Evolutionary conservation across 1,139 yeast genomes (phyloP).

Genomic region (Entelexis paramagnoliae): DNA sequence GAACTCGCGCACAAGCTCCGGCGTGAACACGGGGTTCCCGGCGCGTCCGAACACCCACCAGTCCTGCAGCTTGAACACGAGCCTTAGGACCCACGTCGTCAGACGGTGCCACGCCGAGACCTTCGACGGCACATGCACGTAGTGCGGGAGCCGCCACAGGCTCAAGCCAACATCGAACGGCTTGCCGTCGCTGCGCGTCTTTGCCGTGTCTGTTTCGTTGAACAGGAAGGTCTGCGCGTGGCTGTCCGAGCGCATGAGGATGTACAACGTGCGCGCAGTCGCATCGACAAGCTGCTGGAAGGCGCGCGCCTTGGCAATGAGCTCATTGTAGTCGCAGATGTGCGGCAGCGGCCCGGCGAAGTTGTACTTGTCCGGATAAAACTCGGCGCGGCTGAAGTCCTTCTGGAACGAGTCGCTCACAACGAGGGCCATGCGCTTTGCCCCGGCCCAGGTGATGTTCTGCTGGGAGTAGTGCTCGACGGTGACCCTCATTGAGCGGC

Average conservation of each 20-base stretch:
- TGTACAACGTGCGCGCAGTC: constrained; percentile 7
- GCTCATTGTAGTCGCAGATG: background rate
- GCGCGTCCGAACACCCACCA: constrained; percentile 7
- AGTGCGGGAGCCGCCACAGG: constrained; percentile 9
- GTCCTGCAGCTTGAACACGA: constrained; percentile 9
- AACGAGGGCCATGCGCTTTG: constrained; percentile 4
- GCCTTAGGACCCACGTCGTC: background rate
- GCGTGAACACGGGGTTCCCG: constrained; percentile 6
- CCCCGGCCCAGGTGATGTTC: constrained; percentile 6
- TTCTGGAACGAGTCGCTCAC: constrained; percentile 15
- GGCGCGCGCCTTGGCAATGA: background rate
- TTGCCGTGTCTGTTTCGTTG: background rate
- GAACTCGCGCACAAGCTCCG: constrained; percentile 12
- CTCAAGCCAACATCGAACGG: constrained; percentile 6
- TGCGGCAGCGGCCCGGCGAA: constrained; percentile 4
- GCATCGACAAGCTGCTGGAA: constrained; percentile 4
- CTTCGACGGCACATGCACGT: background rate
- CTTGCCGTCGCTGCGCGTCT: background rate
- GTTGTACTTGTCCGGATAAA: constrained; percentile 9
- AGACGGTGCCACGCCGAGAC: background rate
- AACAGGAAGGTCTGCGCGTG: constrained; percentile 2
- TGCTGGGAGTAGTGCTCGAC: constrained; percentile 1
- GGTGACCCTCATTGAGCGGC: background rate
- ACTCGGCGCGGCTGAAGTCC: constrained; percentile 15
- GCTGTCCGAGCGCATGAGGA: constrained; percentile 6